These are phyloP conservation scores for Barnettozyma sp. DNA, from an alignment of 805 yeast species.

Conservation along the genomic window DNA sequence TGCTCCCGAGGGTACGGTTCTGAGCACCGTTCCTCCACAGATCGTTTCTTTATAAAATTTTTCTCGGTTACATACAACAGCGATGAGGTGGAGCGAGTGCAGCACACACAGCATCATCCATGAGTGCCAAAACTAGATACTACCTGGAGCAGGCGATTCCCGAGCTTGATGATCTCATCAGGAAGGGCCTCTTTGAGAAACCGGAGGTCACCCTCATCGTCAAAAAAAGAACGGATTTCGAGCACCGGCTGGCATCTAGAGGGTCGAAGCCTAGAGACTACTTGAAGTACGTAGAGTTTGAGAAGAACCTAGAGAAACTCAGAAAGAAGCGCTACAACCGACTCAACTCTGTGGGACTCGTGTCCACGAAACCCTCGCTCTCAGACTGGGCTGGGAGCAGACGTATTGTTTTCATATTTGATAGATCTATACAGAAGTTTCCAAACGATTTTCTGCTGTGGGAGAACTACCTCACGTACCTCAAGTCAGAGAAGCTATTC, in stretches of 20 bases:
- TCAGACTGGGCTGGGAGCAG: slow-evolving; percentile 86
- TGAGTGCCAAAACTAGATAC: slow-evolving; percentile 41
- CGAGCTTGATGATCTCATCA: slow-evolving; percentile 81
- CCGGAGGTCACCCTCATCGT: slow-evolving; percentile 78
- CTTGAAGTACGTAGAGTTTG: slow-evolving; percentile 72
- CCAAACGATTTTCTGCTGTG: slow-evolving; percentile 75
- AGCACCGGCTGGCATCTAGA: slow-evolving; percentile 80
- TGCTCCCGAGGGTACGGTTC: too few relatives aligned
- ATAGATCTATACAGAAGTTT: slow-evolving; percentile 72
- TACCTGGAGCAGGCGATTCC: slow-evolving; percentile 71
- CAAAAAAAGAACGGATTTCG: slow-evolving; percentile 93
- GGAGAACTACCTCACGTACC: slow-evolving; percentile 66
- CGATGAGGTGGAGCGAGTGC: neutral
- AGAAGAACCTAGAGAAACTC: slow-evolving; percentile 67
- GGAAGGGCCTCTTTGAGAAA: slow-evolving; percentile 74
- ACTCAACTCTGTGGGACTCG: slow-evolving; percentile 44
- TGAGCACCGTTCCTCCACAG: too few relatives aligned
- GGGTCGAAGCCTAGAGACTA: slow-evolving; percentile 76
- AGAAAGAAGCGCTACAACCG: slow-evolving; percentile 66
- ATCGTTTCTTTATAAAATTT: neutral
- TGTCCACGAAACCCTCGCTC: slow-evolving; percentile 55
- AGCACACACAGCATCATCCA: neutral
- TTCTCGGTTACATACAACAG: slow-evolving; percentile 1
- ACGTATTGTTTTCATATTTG: slow-evolving; percentile 74
- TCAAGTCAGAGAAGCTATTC: slow-evolving; percentile 60